Evolutionary conservation across 352 stramenopile species (phyloP).

Genomic region (Hyaloperonospora arabidopsidis): DNA sequence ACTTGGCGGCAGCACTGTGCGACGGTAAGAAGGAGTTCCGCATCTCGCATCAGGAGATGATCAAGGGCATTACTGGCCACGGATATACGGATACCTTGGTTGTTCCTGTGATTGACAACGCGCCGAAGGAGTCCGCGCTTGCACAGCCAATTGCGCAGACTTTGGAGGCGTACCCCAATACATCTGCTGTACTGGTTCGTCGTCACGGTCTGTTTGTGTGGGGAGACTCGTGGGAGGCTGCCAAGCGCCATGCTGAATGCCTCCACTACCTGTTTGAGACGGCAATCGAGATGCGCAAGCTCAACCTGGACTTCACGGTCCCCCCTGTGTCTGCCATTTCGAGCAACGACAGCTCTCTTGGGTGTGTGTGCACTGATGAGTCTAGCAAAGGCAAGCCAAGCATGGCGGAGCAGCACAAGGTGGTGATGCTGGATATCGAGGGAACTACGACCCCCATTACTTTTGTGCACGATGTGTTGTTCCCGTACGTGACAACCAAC

Average conservation of each 20-base stretch:
- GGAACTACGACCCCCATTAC: slow-evolving; percentile 93
- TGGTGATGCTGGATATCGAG: slow-evolving; percentile 94
- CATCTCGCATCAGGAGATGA: slow-evolving; percentile 95
- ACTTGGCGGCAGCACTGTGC: slow-evolving; percentile 87
- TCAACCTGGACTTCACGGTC: slow-evolving; percentile 67
- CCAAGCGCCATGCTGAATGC: slow-evolving; percentile 94
- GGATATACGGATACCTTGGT: slow-evolving; percentile 89
- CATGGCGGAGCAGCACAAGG: slow-evolving; percentile 80
- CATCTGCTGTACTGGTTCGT: slow-evolving; percentile 90
- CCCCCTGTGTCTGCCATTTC: slow-evolving; percentile 24
- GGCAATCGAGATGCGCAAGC: slow-evolving; percentile 85
- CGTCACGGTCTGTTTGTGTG: slow-evolving; percentile 95
- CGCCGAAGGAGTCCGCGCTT: slow-evolving; percentile 87
- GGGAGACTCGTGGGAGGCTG: slow-evolving; percentile 92
- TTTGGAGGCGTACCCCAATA: slow-evolving; percentile 80
- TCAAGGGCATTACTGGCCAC: slow-evolving; percentile 92
- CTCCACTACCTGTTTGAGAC: slow-evolving; percentile 95
- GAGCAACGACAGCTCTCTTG: slow-evolving; percentile 51
- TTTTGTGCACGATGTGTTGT: slow-evolving; percentile 93
- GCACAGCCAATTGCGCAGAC: slow-evolving; percentile 81
- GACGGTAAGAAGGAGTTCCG: slow-evolving; percentile 74
- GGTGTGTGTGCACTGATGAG: slow-evolving; percentile 28
- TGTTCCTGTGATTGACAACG: slow-evolving; percentile 96
- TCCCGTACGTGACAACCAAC: slow-evolving; percentile 83
- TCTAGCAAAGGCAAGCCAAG: slow-evolving; percentile 14